Base-by-base conservation (phyloP, 2,329 filamentous ascomycete species). In the Penicillium sp. region DNA sequence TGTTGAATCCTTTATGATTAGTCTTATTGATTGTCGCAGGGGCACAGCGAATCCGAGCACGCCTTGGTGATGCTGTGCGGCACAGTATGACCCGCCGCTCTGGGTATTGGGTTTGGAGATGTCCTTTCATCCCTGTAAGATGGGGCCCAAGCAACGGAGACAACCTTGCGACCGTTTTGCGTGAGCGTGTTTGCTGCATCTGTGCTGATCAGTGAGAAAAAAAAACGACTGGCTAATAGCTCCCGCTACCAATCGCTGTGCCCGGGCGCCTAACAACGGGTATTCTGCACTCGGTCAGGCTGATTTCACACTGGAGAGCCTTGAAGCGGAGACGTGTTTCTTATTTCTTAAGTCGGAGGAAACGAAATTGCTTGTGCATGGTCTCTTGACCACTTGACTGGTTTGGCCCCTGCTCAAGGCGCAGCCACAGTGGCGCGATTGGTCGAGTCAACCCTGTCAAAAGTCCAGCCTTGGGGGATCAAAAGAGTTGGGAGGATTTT, bases 261-360 rank as follows among this genome's bases (percentile, higher is more conserved):
- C 29, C 33, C 48, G 47, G 56, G 62, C 61, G 63, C 62, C 60
- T 64, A 60, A 62, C 50, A 47, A 40, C 47, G 51, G 18, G 45
- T 55, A 25, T 49, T 48, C 57, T 56, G 58, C 56, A 53, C 18
- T n/a, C 23, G 41, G 44, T 55, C 35, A 7, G 46, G 49, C 53
- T 31, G 15, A 31, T 54, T 45, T 50, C 51, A 56, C 46, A 57
- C 25, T 11, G 11, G 29, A 20, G 33, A 25, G 20, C 20, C 15
- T 40, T 26, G 47, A 27, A 37, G 33, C 14, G 29, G 5, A 35
- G 29, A 15, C 14, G 2, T 23, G 6, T 47, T 15, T 45, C n/a
- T 26, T 18, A 33, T 20, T 47, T 18, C 14, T 35, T 42, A 11
- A 41, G 45, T 44, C n/a, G n/a, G n/a, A n/a, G 31, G 41, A 33